A percentile compares a stretch with the other conserved stretches of the same genome.
Evolutionary conservation across 176 grass and related monocot genomes (phyloP).

Genomic region (Bonia amplexicaulis): DNA sequence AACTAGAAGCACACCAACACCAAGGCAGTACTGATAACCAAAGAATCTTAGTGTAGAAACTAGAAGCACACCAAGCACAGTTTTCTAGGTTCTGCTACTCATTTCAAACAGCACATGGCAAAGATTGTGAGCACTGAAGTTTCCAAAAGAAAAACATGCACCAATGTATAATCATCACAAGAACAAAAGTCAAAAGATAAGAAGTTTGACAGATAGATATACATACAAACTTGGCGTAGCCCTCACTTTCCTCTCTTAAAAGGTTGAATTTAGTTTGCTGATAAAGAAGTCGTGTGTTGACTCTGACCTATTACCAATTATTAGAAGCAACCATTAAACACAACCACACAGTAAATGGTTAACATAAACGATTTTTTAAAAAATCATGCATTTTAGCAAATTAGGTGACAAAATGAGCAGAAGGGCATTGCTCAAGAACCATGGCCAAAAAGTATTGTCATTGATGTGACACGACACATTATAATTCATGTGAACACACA

Average conservation of each 20-base stretch:
- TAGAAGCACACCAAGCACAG: neutral
- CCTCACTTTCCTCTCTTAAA: slow-evolving; percentile 96
- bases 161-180: slow-evolving; percentile 5
- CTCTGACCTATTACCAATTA: slow-evolving; percentile 77
- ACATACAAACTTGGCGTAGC: slow-evolving; percentile 93
- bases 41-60: neutral
- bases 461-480: neutral
- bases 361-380: neutral
- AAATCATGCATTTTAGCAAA: neutral
- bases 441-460: neutral
- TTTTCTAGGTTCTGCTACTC: neutral
- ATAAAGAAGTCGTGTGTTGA: slow-evolving; percentile 97
- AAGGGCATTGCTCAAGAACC: neutral
- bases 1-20: neutral
- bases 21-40: neutral
- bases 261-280: slow-evolving; percentile 99
- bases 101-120: slow-evolving; percentile 1
- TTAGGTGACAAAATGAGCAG: neutral
- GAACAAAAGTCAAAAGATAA: slow-evolving; percentile 6
- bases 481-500: neutral
- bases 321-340: slow-evolving; percentile 8
- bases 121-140: neutral
- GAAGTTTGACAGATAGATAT: slow-evolving; percentile 12
- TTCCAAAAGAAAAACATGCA: neutral
- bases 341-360: neutral